Evolutionary conservation across 192 early-diverging fungal species (phyloP), one percentile per base, ranked within the genome.

Genomic region (Gamsiella multidivaricata): DNA sequence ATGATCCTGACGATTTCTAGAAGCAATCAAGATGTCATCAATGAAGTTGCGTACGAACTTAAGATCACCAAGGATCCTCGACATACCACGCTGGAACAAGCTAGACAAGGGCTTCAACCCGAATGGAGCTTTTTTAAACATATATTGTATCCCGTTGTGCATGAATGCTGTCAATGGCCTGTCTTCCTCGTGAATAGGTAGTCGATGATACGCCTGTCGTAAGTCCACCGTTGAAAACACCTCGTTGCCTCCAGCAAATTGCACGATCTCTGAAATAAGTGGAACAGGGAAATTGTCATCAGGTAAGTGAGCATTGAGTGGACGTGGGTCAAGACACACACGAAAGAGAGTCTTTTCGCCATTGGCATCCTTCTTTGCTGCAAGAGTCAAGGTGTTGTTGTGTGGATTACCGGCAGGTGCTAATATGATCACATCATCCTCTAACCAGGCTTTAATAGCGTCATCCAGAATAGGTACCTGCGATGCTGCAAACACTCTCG

Each of bases 81-180:
- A 61, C 59, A 61, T 61, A 20, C 45, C 59, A 12, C 45, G 20
- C 37, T 46, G 45, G 42, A 61, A 61, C 12, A 49, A 50, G 11
- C 26, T 17, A 43, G 28, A 60, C 1, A 80, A 20, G 1, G 78
- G 60, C 14, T 69, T 72, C 41, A 81, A 28, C 2, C 79, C 79
- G 50, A 81, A 73, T 0, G 70, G 65, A 22, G 58, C 54, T 5
- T 57, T 61, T 50, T 53, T 46, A 42, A 73, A 72, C 57, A 61
- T 66, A 18, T 73, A 73, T 26, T 72, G 64, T 2, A n/a, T 41
- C 2, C 47, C 54, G 14, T 29, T 34, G 23, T 67, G 61, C 28
- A 42, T 81, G 32, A 81, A 81, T 5, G 65, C 49, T 22, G 47
- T 62, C 26, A 58, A 29, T 8, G 56, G 60, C 17, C 28, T 22